Base-by-base conservation (phyloP, 441 rosid genomes). In the Raphanus hybrid region DNA sequence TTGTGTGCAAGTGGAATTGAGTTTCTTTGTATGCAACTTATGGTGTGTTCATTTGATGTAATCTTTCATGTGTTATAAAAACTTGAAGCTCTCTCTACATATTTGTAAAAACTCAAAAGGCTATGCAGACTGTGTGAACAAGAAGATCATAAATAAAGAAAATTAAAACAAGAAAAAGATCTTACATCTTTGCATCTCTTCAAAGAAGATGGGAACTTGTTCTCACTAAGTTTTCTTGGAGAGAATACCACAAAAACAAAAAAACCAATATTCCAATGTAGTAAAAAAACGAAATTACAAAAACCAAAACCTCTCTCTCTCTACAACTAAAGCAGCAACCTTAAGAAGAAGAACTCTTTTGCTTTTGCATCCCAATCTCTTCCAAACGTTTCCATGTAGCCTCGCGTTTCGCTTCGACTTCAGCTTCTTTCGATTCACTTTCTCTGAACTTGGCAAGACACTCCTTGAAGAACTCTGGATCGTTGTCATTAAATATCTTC, bases 311-410 rank as follows among this genome's bases (percentile, higher is more conserved):
- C 66, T 77, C 70, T 55, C 60, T n/a, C n/a, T 52, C 58, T 74
- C 60, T 69, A 79, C 67, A 79, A 64, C 79, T 79, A 74, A 52
- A 8, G 10, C 4, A 8, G 10, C 4, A 45, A 48, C 14, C 64
- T 79, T 79, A 75, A 1, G 43, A 58, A n/a, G n/a, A n/a, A 7
- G 64, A 54, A 62, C 62, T 69, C 69, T 55, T 78, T 29, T 78
- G 75, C 69, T 65, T 70, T 26, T 70, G 82, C 37, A 45, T 69
- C 23, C 78, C 98, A 35, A 91, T 87, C 43, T 90, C 91, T 82
- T 93, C 98, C 73, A 93, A 79, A 55, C 87, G 87, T 82, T 86
- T 90, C 98, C 98, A 93, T 8, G 82, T 87, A 10, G 88, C 87
- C 77, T 89, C 86, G 0, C 92, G 92, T 71, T 86, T 91, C 6